Evolutionary conservation across 257 asterid genomes (phyloP).

Genomic region (Solanum habrochaites): DNA sequence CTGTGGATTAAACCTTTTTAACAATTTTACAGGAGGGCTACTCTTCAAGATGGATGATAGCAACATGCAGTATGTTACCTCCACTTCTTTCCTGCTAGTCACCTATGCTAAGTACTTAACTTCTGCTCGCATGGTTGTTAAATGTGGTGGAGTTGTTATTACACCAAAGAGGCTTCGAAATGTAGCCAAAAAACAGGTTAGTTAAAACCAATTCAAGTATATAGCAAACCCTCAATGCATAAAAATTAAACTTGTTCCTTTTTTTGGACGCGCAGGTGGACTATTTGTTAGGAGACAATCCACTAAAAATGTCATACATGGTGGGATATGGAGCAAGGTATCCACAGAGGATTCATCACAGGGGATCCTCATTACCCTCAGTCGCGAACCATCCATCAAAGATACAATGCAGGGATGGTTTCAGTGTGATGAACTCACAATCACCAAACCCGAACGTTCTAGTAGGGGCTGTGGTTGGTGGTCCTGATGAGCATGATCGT

Average conservation of each 20-base stretch:
- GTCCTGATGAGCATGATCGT: constrained; percentile 72
- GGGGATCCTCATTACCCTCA: constrained; percentile 93
- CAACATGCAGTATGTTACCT: constrained; percentile 87
- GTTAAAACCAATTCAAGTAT: not conserved
- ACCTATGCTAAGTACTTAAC: constrained; percentile 86
- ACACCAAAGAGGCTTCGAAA: constrained; percentile 62
- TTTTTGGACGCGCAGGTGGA: constrained; percentile 44
- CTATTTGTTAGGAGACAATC: constrained; percentile 83
- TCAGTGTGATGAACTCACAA: constrained; percentile 41
- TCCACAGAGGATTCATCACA: constrained; percentile 82
- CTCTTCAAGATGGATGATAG: constrained; percentile 88
- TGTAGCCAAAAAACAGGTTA: constrained; percentile 75
- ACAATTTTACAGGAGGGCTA: constrained; percentile 54
- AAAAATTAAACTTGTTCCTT: not conserved
- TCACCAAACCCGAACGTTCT: constrained; percentile 72
- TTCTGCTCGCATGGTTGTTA: constrained; percentile 49
- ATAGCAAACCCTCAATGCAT: not conserved
- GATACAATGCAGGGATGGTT: constrained; percentile 70
- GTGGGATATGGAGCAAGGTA: constrained; percentile 84
- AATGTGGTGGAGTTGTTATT: constrained; percentile 61
- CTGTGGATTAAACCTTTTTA: not conserved
- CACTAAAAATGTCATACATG: constrained; percentile 83
- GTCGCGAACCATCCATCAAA: constrained; percentile 47
- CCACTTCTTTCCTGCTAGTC: constrained; percentile 71
- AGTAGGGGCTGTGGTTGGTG: constrained; percentile 82